Base-by-base conservation (phyloP, 169 alveolate species). In the Plasmodium malariae region DNA sequence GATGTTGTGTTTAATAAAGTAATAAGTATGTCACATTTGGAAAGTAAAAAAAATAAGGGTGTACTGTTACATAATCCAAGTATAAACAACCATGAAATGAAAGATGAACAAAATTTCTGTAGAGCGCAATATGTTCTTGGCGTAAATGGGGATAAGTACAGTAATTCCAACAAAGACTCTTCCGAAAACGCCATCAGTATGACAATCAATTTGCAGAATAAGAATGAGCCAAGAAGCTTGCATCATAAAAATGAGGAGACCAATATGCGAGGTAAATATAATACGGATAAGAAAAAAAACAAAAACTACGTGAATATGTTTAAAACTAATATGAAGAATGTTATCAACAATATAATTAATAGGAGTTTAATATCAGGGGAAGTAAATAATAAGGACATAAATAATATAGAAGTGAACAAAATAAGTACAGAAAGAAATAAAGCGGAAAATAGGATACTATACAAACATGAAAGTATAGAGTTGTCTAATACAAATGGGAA, bases 291-390 rank as follows among this genome's bases (percentile, higher is more conserved):
- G 3, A 34, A 14, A 28, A 55, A 34, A 48, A 73, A 55, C 57
- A 59, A 45, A 49, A 63, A 62, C 11, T 73, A 73, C 55, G 57
- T 73, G 1, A 73, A 34, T 57, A 21, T 73, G 51, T 34, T 73
- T 30, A 73, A 48, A 73, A 73, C 54, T 34, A 73, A 54, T 62
- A 60, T 34, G 19, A 73, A 12, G 28, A 73, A 45, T 55, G 71
- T 55, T 21, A 73, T 54, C 34, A 73, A 21, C 36, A 73, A 54
- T 24, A 73, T 57, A 36, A 54, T 36, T 73, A 70, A 70, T 24
- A 59, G 87, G 45, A 57, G 37, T 36, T 73, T 57, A 43, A 48
- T 73, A 54, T 45, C 57, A 17, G 87, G 71, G 34, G 45, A 34
- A 17, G 32, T 55, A 45, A 26, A 73, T 28, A 24, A 34, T 28